Percentiles rank a stretch among this genome's conserved stretches.
Evolutionary conservation across 345 rosid species (phyloP).

Genomic region (Nephelium lappaceum): DNA sequence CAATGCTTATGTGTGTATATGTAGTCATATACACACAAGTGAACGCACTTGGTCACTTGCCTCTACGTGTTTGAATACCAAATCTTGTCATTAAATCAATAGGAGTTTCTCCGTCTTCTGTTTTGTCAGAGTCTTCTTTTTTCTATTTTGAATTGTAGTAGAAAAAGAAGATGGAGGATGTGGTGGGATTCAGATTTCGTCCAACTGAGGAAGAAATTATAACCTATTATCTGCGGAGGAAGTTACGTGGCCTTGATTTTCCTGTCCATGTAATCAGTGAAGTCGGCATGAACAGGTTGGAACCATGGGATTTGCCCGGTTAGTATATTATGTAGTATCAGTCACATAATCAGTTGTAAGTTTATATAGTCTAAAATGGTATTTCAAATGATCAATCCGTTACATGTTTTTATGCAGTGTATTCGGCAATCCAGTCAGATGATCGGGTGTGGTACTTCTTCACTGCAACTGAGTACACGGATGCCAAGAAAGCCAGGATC

Average conservation of each 20-base stretch:
- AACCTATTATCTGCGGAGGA: not conserved
- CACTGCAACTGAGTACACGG: conserved; percentile 8
- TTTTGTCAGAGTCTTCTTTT: not conserved
- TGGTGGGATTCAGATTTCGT: conserved; percentile 14
- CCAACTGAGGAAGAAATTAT: conserved; percentile 17
- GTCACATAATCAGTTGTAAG: not conserved
- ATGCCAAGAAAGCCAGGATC: not conserved
- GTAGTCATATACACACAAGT: not conserved
- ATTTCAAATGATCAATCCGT: not conserved
- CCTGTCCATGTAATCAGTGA: conserved; percentile 4
- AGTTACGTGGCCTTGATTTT: not conserved
- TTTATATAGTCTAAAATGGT: not conserved
- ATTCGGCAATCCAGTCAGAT: not conserved
- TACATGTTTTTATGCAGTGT: not conserved
- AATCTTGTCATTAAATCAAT: not conserved
- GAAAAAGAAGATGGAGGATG: not conserved
- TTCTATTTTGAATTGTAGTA: not conserved
- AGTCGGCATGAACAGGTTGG: not conserved
- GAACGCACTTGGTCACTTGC: not conserved
- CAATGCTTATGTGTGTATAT: not conserved
- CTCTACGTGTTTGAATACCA: not conserved
- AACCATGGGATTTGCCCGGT: conserved; percentile 37
- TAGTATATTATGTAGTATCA: not conserved
- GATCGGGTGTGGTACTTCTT: conserved; percentile 21
- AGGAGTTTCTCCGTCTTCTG: not conserved